These are phyloP conservation scores for Hyphodiscus hymeniophilus DNA, from an alignment of 495 filamentous ascomycete genomes.

Conservation along the genomic window DNA sequence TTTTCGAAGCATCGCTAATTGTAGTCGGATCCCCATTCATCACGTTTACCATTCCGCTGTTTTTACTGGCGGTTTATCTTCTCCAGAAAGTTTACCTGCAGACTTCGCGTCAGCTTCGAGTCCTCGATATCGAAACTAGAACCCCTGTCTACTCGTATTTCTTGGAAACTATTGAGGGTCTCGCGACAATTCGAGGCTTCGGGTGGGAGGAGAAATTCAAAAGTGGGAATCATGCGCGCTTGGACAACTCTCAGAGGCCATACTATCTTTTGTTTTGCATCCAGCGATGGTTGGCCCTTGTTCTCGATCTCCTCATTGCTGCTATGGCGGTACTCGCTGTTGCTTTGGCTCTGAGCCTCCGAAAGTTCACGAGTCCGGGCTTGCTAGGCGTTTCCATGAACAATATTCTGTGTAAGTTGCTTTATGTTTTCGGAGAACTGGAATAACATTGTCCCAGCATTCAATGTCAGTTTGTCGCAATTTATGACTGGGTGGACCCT, in stretches of 20 bases:
- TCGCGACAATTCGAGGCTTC: conserved; percentile 42
- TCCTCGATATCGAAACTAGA: conserved; percentile 24
- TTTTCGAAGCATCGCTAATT: conserved; percentile 2
- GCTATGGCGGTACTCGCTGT: conserved; percentile 34
- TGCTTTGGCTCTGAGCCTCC: conserved; percentile 28
- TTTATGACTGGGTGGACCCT: conserved; percentile 24
- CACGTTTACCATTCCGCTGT: conserved; percentile 33
- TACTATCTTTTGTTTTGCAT: conserved; percentile 45
- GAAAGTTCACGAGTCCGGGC: conserved; percentile 29
- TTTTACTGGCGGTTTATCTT: conserved; percentile 37
- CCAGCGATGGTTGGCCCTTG: conserved; percentile 44
- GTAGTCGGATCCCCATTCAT: conserved; percentile 12
- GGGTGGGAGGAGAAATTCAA: conserved; percentile 35
- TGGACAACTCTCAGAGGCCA: conserved; percentile 46
- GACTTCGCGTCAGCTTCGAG: conserved; percentile 45
- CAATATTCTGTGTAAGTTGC: conserved; percentile 22
- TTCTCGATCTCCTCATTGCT: conserved; percentile 37
- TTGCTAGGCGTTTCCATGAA: conserved; percentile 47
- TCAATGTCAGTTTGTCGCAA: conserved; percentile 17
- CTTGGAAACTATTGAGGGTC: conserved; percentile 38
- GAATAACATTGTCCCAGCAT: conserved; percentile 18
- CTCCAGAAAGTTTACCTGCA: conserved; percentile 51
- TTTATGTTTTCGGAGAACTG: too few relatives aligned
- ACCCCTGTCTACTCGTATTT: conserved; percentile 34
- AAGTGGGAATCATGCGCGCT: conserved; percentile 35